These are phyloP conservation scores for Xylaria sp. DNA, from an alignment of 2,329 filamentous ascomycete genomes.

Conservation along the genomic window DNA sequence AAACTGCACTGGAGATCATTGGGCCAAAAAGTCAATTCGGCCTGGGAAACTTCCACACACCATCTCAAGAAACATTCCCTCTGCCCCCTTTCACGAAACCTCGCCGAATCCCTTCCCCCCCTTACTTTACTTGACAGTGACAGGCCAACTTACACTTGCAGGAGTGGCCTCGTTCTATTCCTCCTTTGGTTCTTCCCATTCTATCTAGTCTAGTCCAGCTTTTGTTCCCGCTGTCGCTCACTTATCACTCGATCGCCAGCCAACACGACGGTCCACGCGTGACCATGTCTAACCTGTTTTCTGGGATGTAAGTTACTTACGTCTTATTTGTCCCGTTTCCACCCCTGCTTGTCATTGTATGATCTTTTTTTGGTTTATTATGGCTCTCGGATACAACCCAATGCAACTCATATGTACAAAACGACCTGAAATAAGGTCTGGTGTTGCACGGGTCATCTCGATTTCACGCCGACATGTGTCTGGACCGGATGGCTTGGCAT, in stretches of 20 bases:
- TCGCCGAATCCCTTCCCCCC: constrained; percentile 14
- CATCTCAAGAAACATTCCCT: constrained; percentile 12
- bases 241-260: constrained; percentile 13
- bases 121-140: neutral
- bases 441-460: neutral
- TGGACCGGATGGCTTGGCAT: neutral
- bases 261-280: constrained; percentile 28
- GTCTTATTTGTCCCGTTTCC: constrained; percentile 10
- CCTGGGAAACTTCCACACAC: constrained; percentile 29
- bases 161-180: neutral
- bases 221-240: constrained; percentile 8
- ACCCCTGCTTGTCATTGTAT: constrained; percentile 11
- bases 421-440: neutral
- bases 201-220: neutral
- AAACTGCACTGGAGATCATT: constrained; percentile 27
- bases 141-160: constrained; percentile 2
- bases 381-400: neutral
- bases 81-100: constrained; percentile 13
- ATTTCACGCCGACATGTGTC: neutral
- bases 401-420: neutral
- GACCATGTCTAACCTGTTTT: constrained; percentile 63
- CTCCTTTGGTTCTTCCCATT: neutral
- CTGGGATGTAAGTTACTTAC: constrained; percentile 58
- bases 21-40: constrained; percentile 15
- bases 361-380: neutral